These are phyloP conservation scores for Schizopora paradoxa DNA, from an alignment of 1,284 basidiomycete genomes.

Conservation along the genomic window DNA sequence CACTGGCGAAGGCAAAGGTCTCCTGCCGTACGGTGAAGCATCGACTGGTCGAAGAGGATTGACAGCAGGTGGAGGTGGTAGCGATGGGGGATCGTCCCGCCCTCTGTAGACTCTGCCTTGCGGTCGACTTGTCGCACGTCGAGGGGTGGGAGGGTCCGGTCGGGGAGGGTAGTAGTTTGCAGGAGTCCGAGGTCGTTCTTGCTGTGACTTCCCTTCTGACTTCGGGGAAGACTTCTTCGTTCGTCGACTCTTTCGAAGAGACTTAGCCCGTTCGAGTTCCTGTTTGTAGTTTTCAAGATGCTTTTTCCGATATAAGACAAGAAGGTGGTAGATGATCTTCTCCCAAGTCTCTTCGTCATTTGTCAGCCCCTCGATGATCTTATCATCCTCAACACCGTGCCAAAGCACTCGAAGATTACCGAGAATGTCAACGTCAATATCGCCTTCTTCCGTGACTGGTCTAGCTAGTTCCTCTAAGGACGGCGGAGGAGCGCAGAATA, in stretches of 20 bases:
- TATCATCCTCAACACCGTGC: slow-evolving; percentile 69
- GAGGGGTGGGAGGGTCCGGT: slow-evolving; percentile 55
- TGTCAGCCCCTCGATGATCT: slow-evolving; percentile 65
- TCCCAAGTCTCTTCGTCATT: slow-evolving; percentile 77
- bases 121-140: slow-evolving; percentile 37
- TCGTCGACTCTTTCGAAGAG: slow-evolving; percentile 30
- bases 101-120: slow-evolving; percentile 21
- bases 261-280: slow-evolving; percentile 43
- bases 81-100: slow-evolving; percentile 16
- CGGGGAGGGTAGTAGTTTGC: slow-evolving; percentile 43
- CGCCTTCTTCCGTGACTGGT: slow-evolving; percentile 53
- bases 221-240: slow-evolving; percentile 22
- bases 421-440: slow-evolving; percentile 88
- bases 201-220: slow-evolving; percentile 11
- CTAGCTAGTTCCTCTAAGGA: slow-evolving; percentile 62
- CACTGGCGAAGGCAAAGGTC: slow-evolving; percentile 24
- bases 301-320: slow-evolving; percentile 72
- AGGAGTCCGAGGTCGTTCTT: slow-evolving; percentile 13
- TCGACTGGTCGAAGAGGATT: not conserved
- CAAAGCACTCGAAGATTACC: slow-evolving; percentile 89
- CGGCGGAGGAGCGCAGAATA: slow-evolving; percentile 49
- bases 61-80: slow-evolving; percentile 11
- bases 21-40: slow-evolving; percentile 6
- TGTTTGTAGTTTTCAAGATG: slow-evolving; percentile 66
- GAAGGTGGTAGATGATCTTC: slow-evolving; percentile 86